These are phyloP conservation scores for Echinochloa phyllopogon DNA, from an alignment of 176 grass and related monocot genomes.

Conservation along the genomic window DNA sequence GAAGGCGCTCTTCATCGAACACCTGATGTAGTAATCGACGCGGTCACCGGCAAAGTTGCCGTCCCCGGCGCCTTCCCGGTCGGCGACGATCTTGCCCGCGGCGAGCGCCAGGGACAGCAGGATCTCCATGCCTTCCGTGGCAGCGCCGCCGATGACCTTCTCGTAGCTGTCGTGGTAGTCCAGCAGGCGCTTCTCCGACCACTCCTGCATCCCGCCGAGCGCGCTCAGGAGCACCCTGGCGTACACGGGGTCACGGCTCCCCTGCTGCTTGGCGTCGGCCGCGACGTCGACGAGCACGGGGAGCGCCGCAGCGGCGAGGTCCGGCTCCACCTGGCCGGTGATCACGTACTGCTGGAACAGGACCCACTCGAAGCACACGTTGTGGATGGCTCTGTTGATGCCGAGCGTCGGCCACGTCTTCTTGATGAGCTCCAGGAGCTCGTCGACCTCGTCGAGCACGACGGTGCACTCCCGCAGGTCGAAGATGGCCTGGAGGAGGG, in stretches of 20 bases:
- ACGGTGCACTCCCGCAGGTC: slow-evolving; percentile 70
- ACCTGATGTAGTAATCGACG: slow-evolving; percentile 79
- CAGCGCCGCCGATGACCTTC: slow-evolving; percentile 35
- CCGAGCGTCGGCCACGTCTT: slow-evolving; percentile 84
- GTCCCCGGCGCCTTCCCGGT: slow-evolving; percentile 32
- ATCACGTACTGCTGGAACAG: slow-evolving; percentile 87
- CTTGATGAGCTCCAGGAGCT: slow-evolving; percentile 91
- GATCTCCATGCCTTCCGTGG: slow-evolving; percentile 60
- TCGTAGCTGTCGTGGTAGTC: slow-evolving; percentile 80
- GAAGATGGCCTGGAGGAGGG: slow-evolving; percentile 75
- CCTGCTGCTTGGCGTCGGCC: slow-evolving; percentile 60
- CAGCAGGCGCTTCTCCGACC: slow-evolving; percentile 82
- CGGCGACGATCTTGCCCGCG: slow-evolving; percentile 58
- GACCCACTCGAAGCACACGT: slow-evolving; percentile 73
- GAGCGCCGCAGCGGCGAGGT: slow-evolving; percentile 66
- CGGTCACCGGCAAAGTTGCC: slow-evolving; percentile 47
- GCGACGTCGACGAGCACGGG: slow-evolving; percentile 77
- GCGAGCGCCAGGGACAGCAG: slow-evolving; percentile 67
- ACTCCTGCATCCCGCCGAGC: slow-evolving; percentile 75
- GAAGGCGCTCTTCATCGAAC: slow-evolving; percentile 84
- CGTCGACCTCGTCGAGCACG: slow-evolving; percentile 88
- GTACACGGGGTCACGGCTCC: slow-evolving; percentile 57
- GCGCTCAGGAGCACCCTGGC: slow-evolving; percentile 60
- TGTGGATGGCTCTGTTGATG: slow-evolving; percentile 66
- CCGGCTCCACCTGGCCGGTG: slow-evolving; percentile 78